phyloP scores from a whole-genome alignment of 2,329 filamentous ascomycete genomes.

The Aureobasidium sp. region DNA sequence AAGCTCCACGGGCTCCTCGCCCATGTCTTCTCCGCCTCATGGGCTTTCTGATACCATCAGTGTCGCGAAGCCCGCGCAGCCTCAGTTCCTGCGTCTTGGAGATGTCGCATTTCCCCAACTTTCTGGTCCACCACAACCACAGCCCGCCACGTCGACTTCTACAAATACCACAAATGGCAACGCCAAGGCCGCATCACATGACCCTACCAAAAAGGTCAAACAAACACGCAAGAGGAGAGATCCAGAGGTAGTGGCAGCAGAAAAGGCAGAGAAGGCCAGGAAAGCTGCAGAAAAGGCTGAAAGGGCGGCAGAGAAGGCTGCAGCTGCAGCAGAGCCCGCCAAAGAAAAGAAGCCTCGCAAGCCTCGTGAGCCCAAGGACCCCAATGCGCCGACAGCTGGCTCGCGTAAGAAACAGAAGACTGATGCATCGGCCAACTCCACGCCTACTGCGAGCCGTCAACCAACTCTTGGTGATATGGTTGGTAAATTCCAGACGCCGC shows the following conservation, averaged over 20 bases:
- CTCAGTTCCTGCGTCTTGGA: constrained; percentile 18
- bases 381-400: constrained; percentile 33
- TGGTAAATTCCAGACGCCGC: constrained; percentile 23
- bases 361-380: constrained; percentile 43
- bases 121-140: constrained; percentile 16
- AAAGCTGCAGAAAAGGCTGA: not conserved
- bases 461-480: constrained; percentile 37
- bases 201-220: constrained; percentile 29
- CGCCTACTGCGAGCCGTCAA: constrained; percentile 24
- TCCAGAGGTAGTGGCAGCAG: constrained; percentile 27
- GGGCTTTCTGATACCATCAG: constrained; percentile 22
- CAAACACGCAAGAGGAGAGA: constrained; percentile 36
- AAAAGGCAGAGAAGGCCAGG: constrained; percentile 27
- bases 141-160: constrained; percentile 23
- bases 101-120: constrained; percentile 17
- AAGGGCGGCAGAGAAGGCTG: constrained; percentile 27
- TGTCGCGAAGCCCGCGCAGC: constrained; percentile 20
- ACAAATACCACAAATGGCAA: constrained; percentile 31
- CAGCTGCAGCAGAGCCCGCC: constrained; percentile 27
- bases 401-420: constrained; percentile 45
- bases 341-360: constrained; percentile 40
- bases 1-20: constrained; percentile 15
- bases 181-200: constrained; percentile 26
- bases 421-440: constrained; percentile 20
- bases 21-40: constrained; percentile 18